Percentiles rank a stretch among this genome's conserved stretches.
These are phyloP conservation scores for Gynochthodes officinalis DNA, from an alignment of 257 asterid species.

Conservation along the genomic window DNA sequence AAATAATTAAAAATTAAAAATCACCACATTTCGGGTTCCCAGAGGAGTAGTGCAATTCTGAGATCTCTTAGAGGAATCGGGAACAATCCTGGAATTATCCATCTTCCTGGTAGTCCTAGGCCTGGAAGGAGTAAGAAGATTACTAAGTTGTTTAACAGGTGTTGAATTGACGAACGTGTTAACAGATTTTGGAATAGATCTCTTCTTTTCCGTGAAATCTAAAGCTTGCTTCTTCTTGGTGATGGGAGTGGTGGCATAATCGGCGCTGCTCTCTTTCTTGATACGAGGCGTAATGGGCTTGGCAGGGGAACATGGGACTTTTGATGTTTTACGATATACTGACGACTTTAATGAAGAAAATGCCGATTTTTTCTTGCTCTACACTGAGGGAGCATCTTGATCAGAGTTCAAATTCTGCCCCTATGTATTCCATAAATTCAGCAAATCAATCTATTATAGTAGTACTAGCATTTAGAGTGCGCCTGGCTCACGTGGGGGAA, in stretches of 20 bases:
- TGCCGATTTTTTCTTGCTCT: conserved; percentile 50
- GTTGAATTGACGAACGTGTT: conserved; percentile 39
- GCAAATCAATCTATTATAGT: background rate
- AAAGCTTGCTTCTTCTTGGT: conserved; percentile 34
- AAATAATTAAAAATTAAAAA: background rate
- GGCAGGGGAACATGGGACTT: conserved; percentile 43
- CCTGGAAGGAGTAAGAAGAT: conserved; percentile 25
- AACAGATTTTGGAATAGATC: conserved; percentile 50
- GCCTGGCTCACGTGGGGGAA: no score
- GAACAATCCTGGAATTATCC: conserved; percentile 33
- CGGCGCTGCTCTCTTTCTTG: conserved; percentile 41
- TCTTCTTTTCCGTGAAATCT: conserved; percentile 32
- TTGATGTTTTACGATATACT: conserved; percentile 41
- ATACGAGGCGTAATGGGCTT: conserved; percentile 41
- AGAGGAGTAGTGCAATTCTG: conserved; percentile 50
- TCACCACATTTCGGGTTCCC: conserved; percentile 51
- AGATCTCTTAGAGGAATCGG: conserved; percentile 18
- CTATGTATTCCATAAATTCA: background rate
- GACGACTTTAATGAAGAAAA: conserved; percentile 49
- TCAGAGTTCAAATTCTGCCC: conserved; percentile 36
- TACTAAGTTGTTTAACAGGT: conserved; percentile 45
- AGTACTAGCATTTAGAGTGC: background rate
- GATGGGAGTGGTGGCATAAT: conserved; percentile 28
- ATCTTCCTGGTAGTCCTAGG: conserved; percentile 25
- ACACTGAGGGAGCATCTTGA: conserved; percentile 43